Percentiles rank a stretch among this genome's conserved stretches.
Conservation (phyloP, 179 eudicot species). For the Vitellaria paradoxa region DNA sequence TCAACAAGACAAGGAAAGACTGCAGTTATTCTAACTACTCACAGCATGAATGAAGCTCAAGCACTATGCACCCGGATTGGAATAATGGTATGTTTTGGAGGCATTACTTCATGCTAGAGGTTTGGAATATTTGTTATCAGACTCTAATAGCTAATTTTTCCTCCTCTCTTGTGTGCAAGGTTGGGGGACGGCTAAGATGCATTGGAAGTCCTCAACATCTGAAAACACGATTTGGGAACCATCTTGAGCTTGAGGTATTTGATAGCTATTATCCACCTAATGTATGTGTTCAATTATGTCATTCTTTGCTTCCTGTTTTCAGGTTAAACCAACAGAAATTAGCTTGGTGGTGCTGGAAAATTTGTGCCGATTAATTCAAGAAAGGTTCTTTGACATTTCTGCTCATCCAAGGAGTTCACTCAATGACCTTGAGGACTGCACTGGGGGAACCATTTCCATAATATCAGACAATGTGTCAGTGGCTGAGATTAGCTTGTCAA, state of each 20-base stretch:
- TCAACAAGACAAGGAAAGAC: conserved; percentile 96
- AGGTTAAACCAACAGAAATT: conserved; percentile 92
- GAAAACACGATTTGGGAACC: conserved; percentile 94
- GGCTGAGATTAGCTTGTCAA: conserved; percentile 79
- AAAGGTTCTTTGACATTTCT: conserved; percentile 65
- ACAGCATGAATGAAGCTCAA: conserved; percentile 99
- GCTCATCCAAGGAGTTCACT: conserved; percentile 68
- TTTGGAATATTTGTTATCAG: neutral
- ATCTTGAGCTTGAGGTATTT: conserved; percentile 91
- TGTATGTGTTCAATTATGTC: neutral
- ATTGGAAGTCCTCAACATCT: conserved; percentile 99
- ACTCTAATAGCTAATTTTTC: neutral
- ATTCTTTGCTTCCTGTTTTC: conserved; percentile 17
- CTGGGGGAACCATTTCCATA: conserved; percentile 50
- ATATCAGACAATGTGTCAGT: conserved; percentile 49
- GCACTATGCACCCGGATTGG: conserved; percentile 97
- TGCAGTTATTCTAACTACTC: conserved; percentile 95
- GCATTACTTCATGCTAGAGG: conserved; percentile 7
- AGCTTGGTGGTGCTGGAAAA: conserved; percentile 55
- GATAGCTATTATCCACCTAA: neutral
- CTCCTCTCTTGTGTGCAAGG: conserved; percentile 34
- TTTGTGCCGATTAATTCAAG: conserved; percentile 67
- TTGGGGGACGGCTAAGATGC: conserved; percentile 86
- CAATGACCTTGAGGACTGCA: conserved; percentile 76
- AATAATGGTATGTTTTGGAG: conserved; percentile 63